Evolutionary conservation across 108 stramenopile species (phyloP), one percentile per base, ranked within the genome.

Genomic region (Pseudonitzschia delicatissima): DNA sequence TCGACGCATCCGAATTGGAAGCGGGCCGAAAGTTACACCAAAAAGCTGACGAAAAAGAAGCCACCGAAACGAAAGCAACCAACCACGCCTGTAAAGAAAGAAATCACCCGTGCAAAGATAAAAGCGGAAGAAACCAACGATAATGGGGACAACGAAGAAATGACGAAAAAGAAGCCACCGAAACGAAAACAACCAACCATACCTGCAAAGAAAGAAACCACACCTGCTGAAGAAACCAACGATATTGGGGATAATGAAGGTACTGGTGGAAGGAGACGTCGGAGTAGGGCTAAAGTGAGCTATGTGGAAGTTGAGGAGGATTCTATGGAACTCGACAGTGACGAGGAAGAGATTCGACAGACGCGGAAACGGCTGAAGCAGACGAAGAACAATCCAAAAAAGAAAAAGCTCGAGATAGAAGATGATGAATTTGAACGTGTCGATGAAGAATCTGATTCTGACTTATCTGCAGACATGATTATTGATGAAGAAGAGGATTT

Each of bases 401-500:
- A 25, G 31, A 31, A 33, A 13, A 51, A 20, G 29, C 28, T 55
- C n/a, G 53, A 15, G 4, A 11, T 9, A 33, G 53, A 55, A 9
- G 53, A 55, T 28, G 53, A 55, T n/a, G 53, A 55, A 5, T 55
- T 55, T 33, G 53, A 55, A 55, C 29, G n/a, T 37, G 32, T 49
- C 58, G 17, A 6, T 33, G 67, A 68, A 2, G 37, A 58, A 13
- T 42, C 52, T 21, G 66, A 67, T 35, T 26, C 52, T 8, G 66
- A 67, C 15, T 45, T 67, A 9, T 37, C 40, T 11, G 52, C 8
- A 15, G 35, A 53, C 15, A 36, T 42, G 23, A 55, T 31, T 27
- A 53, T 44, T 7, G 51, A 66, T 33, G 64, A 66, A 13, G 49
- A 35, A 9, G 65, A 66, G 3, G 32, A 55, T 35, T 36, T 51